Evolutionary conservation across 2,329 filamentous ascomycete genomes (phyloP).

Genomic region (Didymella arachidicola): DNA sequence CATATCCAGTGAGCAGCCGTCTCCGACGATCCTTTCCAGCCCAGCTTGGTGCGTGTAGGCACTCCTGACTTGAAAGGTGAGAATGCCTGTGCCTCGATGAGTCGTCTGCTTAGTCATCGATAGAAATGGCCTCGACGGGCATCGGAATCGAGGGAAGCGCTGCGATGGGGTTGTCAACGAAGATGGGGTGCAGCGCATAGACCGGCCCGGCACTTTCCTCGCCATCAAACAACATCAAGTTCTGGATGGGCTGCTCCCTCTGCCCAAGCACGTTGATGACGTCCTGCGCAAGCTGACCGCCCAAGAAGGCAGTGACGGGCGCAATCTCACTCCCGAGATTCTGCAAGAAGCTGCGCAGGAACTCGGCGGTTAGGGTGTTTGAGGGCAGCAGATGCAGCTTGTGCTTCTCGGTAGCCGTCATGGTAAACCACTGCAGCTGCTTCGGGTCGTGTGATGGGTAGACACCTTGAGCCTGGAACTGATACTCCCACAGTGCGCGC

Average conservation of each 20-base stretch:
- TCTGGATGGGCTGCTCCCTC: slow-evolving; percentile 94
- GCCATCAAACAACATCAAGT: slow-evolving; percentile 90
- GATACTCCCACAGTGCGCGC: slow-evolving; percentile 89
- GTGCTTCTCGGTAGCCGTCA: slow-evolving; percentile 79
- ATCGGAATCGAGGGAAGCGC: slow-evolving; percentile 36
- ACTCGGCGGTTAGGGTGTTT: slow-evolving; percentile 61
- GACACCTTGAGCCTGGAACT: slow-evolving; percentile 57
- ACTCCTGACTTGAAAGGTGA: neutral
- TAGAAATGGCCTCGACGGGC: slow-evolving; percentile 31
- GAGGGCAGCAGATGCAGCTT: slow-evolving; percentile 64
- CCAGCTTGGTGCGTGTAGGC: neutral
- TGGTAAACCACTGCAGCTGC: slow-evolving; percentile 76
- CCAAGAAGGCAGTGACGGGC: slow-evolving; percentile 86
- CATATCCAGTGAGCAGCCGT: slow-evolving; percentile 2
- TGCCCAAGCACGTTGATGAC: slow-evolving; percentile 95
- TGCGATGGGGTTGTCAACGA: slow-evolving; percentile 37
- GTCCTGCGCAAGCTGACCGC: slow-evolving; percentile 91
- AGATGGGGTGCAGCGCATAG: slow-evolving; percentile 77
- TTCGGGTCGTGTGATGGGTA: slow-evolving; percentile 59
- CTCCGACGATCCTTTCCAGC: neutral
- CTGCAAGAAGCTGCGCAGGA: slow-evolving; percentile 84
- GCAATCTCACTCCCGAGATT: slow-evolving; percentile 85
- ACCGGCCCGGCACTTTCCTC: slow-evolving; percentile 78
- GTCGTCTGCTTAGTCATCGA: slow-evolving; percentile 9
- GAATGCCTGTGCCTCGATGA: neutral